These are phyloP conservation scores for Calycina marina DNA, from an alignment of 2,329 filamentous ascomycete species.

Conservation along the genomic window DNA sequence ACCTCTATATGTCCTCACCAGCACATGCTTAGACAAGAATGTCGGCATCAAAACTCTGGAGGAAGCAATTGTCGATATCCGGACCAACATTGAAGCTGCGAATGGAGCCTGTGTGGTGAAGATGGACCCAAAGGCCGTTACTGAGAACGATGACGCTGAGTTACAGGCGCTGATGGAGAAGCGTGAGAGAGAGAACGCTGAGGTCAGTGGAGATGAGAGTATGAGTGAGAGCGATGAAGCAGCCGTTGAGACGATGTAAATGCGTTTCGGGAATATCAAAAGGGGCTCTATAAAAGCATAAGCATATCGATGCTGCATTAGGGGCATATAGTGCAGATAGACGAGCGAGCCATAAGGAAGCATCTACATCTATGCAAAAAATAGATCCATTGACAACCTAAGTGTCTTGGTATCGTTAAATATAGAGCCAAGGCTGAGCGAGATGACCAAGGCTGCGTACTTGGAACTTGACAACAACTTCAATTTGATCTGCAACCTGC, in stretches of 20 bases:
- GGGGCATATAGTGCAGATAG: constrained; percentile 15
- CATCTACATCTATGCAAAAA: too few relatives aligned
- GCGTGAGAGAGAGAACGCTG: constrained; percentile 91
- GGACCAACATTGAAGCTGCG: constrained; percentile 60
- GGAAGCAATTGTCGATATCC: constrained; percentile 79
- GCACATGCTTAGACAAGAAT: constrained; percentile 86
- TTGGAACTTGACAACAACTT: too few relatives aligned
- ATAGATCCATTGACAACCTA: too few relatives aligned
- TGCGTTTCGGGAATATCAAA: constrained; percentile 4
- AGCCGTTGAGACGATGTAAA: constrained; percentile 39
- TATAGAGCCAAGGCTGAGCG: too few relatives aligned
- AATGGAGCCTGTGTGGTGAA: constrained; percentile 77
- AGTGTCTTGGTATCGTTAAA: too few relatives aligned
- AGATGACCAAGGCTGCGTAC: too few relatives aligned
- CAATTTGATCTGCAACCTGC: too few relatives aligned
- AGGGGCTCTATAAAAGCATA: constrained; percentile 17
- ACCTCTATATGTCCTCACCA: constrained; percentile 90
- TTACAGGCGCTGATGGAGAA: constrained; percentile 98
- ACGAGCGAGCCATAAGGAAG: too few relatives aligned
- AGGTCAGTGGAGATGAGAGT: constrained; percentile 96
- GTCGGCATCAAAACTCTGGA: constrained; percentile 73
- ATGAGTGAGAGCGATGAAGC: constrained; percentile 91
- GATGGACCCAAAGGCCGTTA: constrained; percentile 99
- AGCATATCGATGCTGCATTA: too few relatives aligned
- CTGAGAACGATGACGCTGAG: constrained; percentile 94